Conservation (phyloP, 441 rosid genomes). For the Daphne laureola region DNA sequence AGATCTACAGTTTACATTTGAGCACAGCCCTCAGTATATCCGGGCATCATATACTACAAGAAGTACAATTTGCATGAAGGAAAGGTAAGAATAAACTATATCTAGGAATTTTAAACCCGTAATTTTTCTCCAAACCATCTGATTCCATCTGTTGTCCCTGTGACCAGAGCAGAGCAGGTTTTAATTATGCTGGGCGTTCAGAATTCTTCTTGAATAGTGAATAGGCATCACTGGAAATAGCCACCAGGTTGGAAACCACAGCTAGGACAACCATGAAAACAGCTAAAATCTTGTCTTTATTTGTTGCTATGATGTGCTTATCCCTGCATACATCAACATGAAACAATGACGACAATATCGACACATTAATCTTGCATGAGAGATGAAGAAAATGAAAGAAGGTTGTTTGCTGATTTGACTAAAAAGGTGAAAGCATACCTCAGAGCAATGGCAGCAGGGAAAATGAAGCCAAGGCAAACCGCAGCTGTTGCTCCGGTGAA, state of each 20-base stretch:
- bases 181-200: constrained; percentile 24
- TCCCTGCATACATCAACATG: constrained; percentile 41
- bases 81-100: neutral
- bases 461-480: constrained; percentile 92
- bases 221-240: constrained; percentile 71
- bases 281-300: constrained; percentile 47
- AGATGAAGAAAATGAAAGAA: neutral
- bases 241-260: constrained; percentile 60
- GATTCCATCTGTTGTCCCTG: neutral
- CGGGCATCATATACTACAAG: too few species aligned
- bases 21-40: too few species aligned
- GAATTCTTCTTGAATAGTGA: constrained; percentile 53
- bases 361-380: neutral
- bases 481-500: constrained; percentile 98
- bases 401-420: neutral
- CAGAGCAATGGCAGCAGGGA: constrained; percentile 83
- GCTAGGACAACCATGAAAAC: constrained; percentile 68
- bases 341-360: neutral
- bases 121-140: neutral
- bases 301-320: constrained; percentile 56
- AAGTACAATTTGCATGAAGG: neutral
- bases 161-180: neutral
- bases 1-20: too few species aligned
- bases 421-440: constrained; percentile 34
- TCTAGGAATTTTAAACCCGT: neutral